A percentile compares a stretch with the other conserved stretches of the same genome.
Conservation (phyloP, 768 basidiomycete genomes). For the Holtermanniella nyarrowii region DNA sequence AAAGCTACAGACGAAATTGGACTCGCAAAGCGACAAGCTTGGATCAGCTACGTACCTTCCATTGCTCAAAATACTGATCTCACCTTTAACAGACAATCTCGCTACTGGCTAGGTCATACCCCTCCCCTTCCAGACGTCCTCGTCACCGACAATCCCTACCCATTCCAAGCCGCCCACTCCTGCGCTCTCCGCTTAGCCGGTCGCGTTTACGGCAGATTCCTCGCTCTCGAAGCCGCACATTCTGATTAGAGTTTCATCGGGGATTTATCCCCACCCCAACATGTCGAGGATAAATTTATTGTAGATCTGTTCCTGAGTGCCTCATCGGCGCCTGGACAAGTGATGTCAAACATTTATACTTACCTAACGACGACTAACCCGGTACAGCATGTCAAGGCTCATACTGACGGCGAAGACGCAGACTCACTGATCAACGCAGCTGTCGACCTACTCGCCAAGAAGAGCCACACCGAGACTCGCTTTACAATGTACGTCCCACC, state of each 20-base stretch:
- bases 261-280: too few relatives aligned
- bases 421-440: constrained; percentile 5
- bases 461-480: neutral
- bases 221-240: neutral
- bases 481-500: neutral
- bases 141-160: neutral
- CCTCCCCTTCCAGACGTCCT: neutral
- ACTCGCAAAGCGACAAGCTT: neutral
- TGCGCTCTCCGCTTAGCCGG: neutral
- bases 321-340: neutral
- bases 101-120: neutral
- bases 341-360: neutral
- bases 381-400: constrained; percentile 12
- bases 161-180: neutral
- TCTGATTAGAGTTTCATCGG: too few relatives aligned
- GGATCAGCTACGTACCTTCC: neutral
- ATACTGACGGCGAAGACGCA: constrained; percentile 9
- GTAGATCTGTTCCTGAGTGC: neutral
- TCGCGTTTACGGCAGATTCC: neutral
- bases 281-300: too few relatives aligned
- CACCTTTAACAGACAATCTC: neutral
- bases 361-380: neutral
- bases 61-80: neutral
- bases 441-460: constrained; percentile 4
- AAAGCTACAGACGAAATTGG: neutral